Percentiles rank a stretch among this genome's conserved stretches.
These are phyloP conservation scores for Calonectria pauciramosa DNA, from an alignment of 2,329 filamentous ascomycete species.

Conservation along the genomic window DNA sequence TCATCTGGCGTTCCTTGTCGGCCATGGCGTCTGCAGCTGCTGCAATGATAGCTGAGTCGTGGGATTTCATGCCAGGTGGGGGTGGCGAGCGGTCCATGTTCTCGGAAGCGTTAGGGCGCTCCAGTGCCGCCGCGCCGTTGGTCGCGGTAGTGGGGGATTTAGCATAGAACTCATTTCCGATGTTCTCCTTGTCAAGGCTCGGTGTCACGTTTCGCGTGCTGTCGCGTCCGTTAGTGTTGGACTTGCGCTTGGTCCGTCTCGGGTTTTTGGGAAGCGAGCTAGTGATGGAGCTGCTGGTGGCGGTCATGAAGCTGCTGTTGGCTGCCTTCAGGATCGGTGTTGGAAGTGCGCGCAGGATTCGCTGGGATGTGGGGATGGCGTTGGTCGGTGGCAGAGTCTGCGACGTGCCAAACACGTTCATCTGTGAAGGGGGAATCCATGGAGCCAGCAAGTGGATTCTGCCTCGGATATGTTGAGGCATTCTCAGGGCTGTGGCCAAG, in stretches of 20 bases:
- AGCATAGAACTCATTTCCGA: slow-evolving; percentile 45
- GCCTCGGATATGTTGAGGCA: slow-evolving; percentile 95
- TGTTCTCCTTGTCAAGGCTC: slow-evolving; percentile 66
- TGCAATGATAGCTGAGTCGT: slow-evolving; percentile 53
- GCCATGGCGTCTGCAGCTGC: slow-evolving; percentile 73
- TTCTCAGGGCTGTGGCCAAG: slow-evolving; percentile 91
- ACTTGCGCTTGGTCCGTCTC: slow-evolving; percentile 72
- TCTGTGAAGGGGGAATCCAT: slow-evolving; percentile 96
- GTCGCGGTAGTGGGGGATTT: slow-evolving; percentile 42
- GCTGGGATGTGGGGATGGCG: slow-evolving; percentile 90
- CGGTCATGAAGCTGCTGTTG: slow-evolving; percentile 95
- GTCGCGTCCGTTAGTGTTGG: slow-evolving; percentile 57
- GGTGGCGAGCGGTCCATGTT: slow-evolving; percentile 64
- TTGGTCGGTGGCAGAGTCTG: slow-evolving; percentile 84
- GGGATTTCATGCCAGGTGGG: slow-evolving; percentile 40
- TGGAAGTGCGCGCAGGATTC: slow-evolving; percentile 89
- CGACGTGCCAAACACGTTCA: slow-evolving; percentile 82
- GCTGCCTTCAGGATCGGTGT: slow-evolving; percentile 93
- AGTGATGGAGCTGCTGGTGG: slow-evolving; percentile 88
- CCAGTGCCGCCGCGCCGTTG: slow-evolving; percentile 36
- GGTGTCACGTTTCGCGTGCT: slow-evolving; percentile 53
- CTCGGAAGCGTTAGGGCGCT: slow-evolving; percentile 54
- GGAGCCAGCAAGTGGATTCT: slow-evolving; percentile 94
- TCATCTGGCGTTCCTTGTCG: slow-evolving; percentile 79
- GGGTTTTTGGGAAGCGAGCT: slow-evolving; percentile 79